phyloP scores from a whole-genome alignment of 2,329 filamentous ascomycete genomes.

The Fusarium lateritium region DNA sequence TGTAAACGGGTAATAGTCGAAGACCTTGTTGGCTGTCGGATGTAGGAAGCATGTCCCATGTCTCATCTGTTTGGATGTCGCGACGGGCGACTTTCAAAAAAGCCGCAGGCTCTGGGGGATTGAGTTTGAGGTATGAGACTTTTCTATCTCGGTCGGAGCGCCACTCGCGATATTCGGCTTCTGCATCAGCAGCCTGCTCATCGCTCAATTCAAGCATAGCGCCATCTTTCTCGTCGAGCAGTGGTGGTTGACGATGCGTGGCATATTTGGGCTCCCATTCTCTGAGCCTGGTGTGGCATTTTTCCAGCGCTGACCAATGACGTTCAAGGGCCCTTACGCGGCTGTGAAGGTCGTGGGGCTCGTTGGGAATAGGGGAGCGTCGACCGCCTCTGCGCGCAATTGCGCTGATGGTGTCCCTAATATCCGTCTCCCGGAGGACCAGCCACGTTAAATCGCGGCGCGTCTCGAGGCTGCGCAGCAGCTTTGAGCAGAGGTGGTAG shows the following conservation, averaged over 20 bases:
- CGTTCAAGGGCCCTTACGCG: conserved; percentile 22
- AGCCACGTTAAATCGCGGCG: conserved; percentile 30
- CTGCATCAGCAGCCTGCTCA: conserved; percentile 14
- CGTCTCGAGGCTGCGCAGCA: conserved; percentile 32
- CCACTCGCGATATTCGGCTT: conserved; percentile 32
- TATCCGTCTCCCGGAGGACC: conserved; percentile 24
- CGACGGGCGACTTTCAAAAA: conserved; percentile 14
- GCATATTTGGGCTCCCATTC: conserved; percentile 33
- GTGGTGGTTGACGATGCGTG: conserved; percentile 6
- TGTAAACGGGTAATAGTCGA: conserved; percentile 20
- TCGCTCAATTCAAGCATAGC: conserved; percentile 16
- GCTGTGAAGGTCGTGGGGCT: conserved; percentile 17
- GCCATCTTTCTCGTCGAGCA: background rate
- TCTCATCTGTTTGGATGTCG: conserved; percentile 26
- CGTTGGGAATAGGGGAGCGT: conserved; percentile 22
- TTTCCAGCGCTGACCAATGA: conserved; percentile 36
- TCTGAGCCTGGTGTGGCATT: conserved; percentile 31
- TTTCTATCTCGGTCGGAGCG: conserved; percentile 24
- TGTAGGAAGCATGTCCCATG: conserved; percentile 7
- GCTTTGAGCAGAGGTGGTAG: conserved; percentile 24
- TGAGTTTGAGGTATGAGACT: conserved; percentile 9
- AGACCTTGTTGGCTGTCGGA: conserved; percentile 4
- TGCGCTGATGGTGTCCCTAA: conserved; percentile 23
- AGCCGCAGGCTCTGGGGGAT: conserved; percentile 11
- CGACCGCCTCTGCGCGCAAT: conserved; percentile 25